Evolutionary conservation across 306 rosid species (phyloP).

Genomic region (Vigna nakashimae): DNA sequence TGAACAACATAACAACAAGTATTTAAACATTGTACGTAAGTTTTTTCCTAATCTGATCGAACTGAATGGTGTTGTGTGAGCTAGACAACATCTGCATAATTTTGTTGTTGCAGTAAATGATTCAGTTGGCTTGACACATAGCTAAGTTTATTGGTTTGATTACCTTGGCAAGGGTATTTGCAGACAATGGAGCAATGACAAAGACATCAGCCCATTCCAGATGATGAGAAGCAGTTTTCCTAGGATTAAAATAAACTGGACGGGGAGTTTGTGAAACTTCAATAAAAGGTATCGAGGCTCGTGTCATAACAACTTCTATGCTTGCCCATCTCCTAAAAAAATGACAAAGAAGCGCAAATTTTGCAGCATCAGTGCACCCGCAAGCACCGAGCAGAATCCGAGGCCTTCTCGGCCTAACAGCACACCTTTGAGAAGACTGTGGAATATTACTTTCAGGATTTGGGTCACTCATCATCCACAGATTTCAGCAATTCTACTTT

Average conservation of each 20-base stretch:
- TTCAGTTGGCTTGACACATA: neutral
- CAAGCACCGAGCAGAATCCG: slow-evolving; percentile 78
- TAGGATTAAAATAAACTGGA: slow-evolving; percentile 51
- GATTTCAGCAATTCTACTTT: slow-evolving; percentile 19
- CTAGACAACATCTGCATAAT: too few relatives aligned
- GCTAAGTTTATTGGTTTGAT: neutral
- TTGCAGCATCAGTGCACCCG: slow-evolving; percentile 74
- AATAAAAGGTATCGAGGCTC: slow-evolving; percentile 65
- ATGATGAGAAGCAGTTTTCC: slow-evolving; percentile 39
- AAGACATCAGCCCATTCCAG: slow-evolving; percentile 87
- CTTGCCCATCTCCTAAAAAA: slow-evolving; percentile 75
- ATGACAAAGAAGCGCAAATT: slow-evolving; percentile 67
- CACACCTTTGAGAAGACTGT: slow-evolving; percentile 30
- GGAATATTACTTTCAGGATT: slow-evolving; percentile 45
- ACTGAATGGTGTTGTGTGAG: too few relatives aligned
- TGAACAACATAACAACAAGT: too few relatives aligned
- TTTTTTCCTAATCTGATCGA: too few relatives aligned
- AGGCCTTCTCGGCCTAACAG: slow-evolving; percentile 58
- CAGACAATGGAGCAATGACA: slow-evolving; percentile 90
- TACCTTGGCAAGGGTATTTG: slow-evolving; percentile 95
- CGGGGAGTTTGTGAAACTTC: slow-evolving; percentile 51
- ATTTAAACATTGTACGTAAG: too few relatives aligned
- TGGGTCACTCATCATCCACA: slow-evolving; percentile 56
- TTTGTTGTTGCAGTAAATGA: neutral
- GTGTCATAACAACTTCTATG: slow-evolving; percentile 66